Evolutionary conservation across 2,329 filamentous ascomycete species (phyloP).

Genomic region (Cladophialophora bantiana): DNA sequence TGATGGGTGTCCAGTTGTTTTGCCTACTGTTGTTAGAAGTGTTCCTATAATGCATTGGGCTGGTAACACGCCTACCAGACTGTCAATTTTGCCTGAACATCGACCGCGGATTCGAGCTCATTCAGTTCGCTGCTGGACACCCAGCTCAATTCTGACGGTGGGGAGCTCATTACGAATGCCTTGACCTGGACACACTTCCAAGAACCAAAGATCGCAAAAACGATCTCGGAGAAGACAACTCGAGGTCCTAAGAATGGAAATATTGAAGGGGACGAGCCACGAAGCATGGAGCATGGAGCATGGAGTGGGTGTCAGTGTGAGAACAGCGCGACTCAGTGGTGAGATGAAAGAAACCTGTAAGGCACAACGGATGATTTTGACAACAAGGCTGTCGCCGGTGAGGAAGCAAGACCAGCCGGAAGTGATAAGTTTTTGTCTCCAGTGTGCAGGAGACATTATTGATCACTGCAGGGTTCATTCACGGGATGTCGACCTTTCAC

Average conservation of each 20-base stretch:
- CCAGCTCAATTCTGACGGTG: constrained; percentile 14
- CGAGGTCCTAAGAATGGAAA: neutral
- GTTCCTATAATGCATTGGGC: neutral
- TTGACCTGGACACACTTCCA: neutral
- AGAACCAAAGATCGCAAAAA: neutral
- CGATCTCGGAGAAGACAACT: neutral
- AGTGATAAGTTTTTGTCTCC: neutral
- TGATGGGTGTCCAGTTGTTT: constrained; percentile 26
- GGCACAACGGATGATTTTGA: neutral
- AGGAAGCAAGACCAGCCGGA: neutral
- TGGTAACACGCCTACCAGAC: constrained; percentile 11
- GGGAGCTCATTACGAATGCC: constrained; percentile 7
- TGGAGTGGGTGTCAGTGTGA: neutral
- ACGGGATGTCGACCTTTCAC: neutral
- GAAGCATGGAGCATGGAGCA: neutral
- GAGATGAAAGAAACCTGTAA: neutral
- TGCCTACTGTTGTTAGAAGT: constrained; percentile 16
- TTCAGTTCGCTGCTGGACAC: constrained; percentile 2
- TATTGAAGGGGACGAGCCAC: neutral
- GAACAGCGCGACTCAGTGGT: neutral
- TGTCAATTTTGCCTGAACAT: neutral
- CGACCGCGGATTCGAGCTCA: neutral
- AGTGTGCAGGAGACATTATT: neutral
- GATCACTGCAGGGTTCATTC: neutral
- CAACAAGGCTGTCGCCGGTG: neutral